These are phyloP conservation scores for Pythium rishiriense DNA, from an alignment of 352 stramenopile genomes.

Conservation along the genomic window DNA sequence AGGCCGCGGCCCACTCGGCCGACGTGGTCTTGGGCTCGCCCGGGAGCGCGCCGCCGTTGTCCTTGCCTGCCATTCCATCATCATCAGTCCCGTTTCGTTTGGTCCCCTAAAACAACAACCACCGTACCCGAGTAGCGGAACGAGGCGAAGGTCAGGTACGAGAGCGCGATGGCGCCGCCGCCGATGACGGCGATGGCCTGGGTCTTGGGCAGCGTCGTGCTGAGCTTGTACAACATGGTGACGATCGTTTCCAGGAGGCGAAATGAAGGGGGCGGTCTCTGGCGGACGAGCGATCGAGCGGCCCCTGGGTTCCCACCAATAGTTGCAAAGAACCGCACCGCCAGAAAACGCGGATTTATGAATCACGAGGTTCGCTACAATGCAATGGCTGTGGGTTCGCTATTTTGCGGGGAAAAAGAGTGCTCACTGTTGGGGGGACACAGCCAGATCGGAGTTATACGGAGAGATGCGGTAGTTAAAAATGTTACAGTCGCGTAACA, in stretches of 20 bases:
- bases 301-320: conserved; percentile 28
- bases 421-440: background rate
- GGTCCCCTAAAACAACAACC: background rate
- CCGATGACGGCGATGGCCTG: conserved; percentile 54
- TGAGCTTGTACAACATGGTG: conserved; percentile 62
- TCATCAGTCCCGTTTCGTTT: conserved; percentile 13
- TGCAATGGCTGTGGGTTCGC: background rate
- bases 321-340: conserved; percentile 54
- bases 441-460: background rate
- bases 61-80: conserved; percentile 40
- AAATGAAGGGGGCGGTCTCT: background rate
- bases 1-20: conserved; percentile 71
- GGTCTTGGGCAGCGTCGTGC: conserved; percentile 69
- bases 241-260: background rate
- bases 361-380: background rate
- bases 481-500: too few relatives aligned
- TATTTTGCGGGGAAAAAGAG: background rate
- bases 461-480: background rate
- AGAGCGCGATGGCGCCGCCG: conserved; percentile 38
- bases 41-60: conserved; percentile 52
- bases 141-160: conserved; percentile 49
- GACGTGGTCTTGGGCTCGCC: conserved; percentile 71
- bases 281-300: conserved; percentile 25
- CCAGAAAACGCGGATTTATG: conserved; percentile 6
- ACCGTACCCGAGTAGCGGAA: conserved; percentile 65